These are phyloP conservation scores for Monosporascus ibericus DNA, from an alignment of 2,329 filamentous ascomycete species.

Conservation along the genomic window DNA sequence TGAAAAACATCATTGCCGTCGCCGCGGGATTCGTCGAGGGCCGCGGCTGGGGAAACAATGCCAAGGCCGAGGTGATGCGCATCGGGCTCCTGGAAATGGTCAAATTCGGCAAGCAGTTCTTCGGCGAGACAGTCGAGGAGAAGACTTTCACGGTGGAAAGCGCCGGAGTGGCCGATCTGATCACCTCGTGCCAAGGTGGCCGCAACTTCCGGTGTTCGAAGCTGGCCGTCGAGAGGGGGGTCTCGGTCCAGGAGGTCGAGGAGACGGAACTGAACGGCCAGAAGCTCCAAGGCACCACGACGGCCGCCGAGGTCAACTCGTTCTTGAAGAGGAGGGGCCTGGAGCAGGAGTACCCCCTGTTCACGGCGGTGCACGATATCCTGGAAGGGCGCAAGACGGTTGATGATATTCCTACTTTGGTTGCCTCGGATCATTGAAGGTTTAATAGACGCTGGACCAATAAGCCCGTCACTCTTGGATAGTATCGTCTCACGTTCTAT, in stretches of 20 bases:
- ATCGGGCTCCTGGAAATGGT: slow-evolving; percentile 95
- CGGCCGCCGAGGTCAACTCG: slow-evolving; percentile 82
- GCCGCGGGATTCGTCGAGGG: slow-evolving; percentile 94
- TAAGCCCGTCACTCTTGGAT: too few species aligned
- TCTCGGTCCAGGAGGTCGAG: slow-evolving; percentile 83
- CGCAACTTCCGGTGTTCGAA: slow-evolving; percentile 93
- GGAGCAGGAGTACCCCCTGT: slow-evolving; percentile 82
- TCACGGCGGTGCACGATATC: slow-evolving; percentile 83
- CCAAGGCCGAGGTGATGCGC: slow-evolving; percentile 97
- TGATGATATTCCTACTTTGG: slow-evolving; percentile 71
- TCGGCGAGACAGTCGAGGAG: slow-evolving; percentile 71
- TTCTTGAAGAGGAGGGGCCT: slow-evolving; percentile 75
- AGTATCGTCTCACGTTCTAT: too few species aligned
- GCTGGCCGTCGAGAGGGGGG: slow-evolving; percentile 72
- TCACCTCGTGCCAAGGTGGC: slow-evolving; percentile 87
- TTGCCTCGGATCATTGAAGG: slow-evolving; percentile 24
- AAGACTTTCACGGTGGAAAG: slow-evolving; percentile 96
- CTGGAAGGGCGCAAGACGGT: slow-evolving; percentile 70
- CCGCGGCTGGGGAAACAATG: slow-evolving; percentile 95
- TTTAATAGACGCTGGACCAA: too few species aligned
- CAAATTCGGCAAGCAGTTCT: slow-evolving; percentile 90
- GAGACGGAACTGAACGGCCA: slow-evolving; percentile 87
- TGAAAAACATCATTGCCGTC: slow-evolving; percentile 95
- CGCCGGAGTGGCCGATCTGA: slow-evolving; percentile 89
- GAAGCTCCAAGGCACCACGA: slow-evolving; percentile 94